Base-by-base conservation (phyloP, 495 filamentous ascomycete species). In the Lasiosphaeria hispida region DNA sequence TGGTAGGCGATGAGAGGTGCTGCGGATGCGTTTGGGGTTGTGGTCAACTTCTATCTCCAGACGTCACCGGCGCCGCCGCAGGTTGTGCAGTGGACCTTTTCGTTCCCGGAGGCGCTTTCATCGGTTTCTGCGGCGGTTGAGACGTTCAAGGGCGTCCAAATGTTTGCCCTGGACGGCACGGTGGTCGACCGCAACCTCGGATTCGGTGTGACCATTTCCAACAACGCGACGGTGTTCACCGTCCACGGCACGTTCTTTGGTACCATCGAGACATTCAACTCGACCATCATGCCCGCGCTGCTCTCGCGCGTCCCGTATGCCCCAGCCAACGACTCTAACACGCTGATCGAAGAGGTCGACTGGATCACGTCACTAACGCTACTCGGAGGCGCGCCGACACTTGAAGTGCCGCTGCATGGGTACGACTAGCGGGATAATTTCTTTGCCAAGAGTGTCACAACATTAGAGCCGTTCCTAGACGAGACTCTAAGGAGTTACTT, bases 1-100 rank as follows among this genome's bases (percentile, higher is more conserved):
- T 85, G 54, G 37, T 60, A 75, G 72, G 80, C 78, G 17, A 63
- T 85, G 43, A 78, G 80, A 57, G 83, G 83, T 30, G 85, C 84
- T 4, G 83, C 75, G n/a, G 80, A 82, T 35, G 80, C 79, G 3
- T 83, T 86, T 57, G 85, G 83, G 19, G 77, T 87, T 53, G 72
- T 80, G 14, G 80, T 73, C 10, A 77, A 63, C 14, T 86, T 87
- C 57, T 73, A 81, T 43, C 59, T 87, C 0, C 63, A 73, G 30
- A 85, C 83, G 0, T 61, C 73, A 10, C 61, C 72, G 5, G 81
- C 82, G 3, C 85, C 84, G 1, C 15, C 59, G 17, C 55, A 68
- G n/a, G 74, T 80, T 4, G 59, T 81, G 48, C 71, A 78, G 41
- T 80, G 51, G 11, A 38, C 13, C 7, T 63, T 53, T 37, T 54